Evolutionary conservation across 108 stramenopile species (phyloP), one percentile per base, ranked within the genome.

Genomic region (Stephanodiscus triporus): DNA sequence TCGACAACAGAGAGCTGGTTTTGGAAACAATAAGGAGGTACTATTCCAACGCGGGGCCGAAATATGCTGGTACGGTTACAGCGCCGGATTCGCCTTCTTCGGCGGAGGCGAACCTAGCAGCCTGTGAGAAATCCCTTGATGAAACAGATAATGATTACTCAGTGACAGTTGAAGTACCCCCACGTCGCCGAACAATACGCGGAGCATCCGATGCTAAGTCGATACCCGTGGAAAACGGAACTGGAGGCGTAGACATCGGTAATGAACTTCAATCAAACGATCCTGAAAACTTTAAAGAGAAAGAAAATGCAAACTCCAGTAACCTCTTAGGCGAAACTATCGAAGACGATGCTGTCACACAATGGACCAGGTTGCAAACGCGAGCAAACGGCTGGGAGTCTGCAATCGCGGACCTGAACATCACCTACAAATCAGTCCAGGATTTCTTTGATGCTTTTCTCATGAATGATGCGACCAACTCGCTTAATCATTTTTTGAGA

Each of bases 1-100:
- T 88, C 47, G 19, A 60, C 16, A 55, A 86, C 64, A 84, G 86
- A n/a, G 72, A 84, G n/a, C 30, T 53, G 8, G 78, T 86, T 9
- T 32, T 89, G 26, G 57, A 68, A 16, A 24, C 69, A 11, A 68
- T 75, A 27, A n/a, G 13, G 22, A 47, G 34, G 17, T 71, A 45
- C 32, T 43, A 59, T 61, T 47, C 58, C 23, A 71, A 60, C 30
- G 42, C 2, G 1, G 37, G 22, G 2, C 0, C 42, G 2, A 24
- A 48, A 17, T 24, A 38, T 40, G 19, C 4, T 19, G 27, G 34
- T 38, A n/a, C 7, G 4, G 6, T 58, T 29, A 0, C 57, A 29
- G 9, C 24, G 6, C 29, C 4, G 2, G 27, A 58, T 53, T 22
- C 51, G 20, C 24, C 20, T 53, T 53, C 51, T 50, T 50, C 20